These are phyloP conservation scores for Flaveria ramosissima DNA, from an alignment of 129 eudicot genomes.

Conservation along the genomic window DNA sequence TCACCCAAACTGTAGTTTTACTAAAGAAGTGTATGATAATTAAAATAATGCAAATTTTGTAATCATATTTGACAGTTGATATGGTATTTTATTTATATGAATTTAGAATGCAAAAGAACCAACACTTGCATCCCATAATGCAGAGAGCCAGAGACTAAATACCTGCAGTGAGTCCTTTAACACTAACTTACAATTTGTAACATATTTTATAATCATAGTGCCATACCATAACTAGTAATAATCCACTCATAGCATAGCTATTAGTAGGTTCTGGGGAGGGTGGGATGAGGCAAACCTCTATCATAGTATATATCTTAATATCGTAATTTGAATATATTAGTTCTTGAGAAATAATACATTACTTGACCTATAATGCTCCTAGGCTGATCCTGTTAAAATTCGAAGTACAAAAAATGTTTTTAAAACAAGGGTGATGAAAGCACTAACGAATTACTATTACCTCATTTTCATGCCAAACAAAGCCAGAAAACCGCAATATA, in stretches of 20 bases:
- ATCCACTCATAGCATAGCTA: too few relatives aligned
- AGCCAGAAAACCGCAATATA: conserved; percentile 87
- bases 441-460: conserved; percentile 36
- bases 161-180: background rate
- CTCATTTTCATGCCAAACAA: conserved; percentile 82
- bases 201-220: background rate
- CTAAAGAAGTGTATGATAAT: background rate
- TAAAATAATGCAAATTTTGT: background rate
- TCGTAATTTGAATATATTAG: background rate
- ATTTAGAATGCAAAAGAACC: background rate
- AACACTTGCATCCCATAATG: background rate
- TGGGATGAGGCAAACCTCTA: too few relatives aligned
- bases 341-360: conserved; percentile 7
- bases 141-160: background rate
- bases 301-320: conserved; percentile 6
- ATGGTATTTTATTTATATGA: background rate
- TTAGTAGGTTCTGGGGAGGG: too few relatives aligned
- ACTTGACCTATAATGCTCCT: conserved; percentile 5
- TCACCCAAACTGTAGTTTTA: background rate
- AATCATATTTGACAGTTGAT: conserved; percentile 1
- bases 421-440: background rate
- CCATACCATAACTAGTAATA: too few relatives aligned
- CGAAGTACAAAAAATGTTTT: background rate
- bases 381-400: conserved; percentile 10
- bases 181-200: background rate